Evolutionary conservation across 2,329 filamentous ascomycete genomes (phyloP), one percentile per base, ranked within the genome.

Genomic region (Cladosporium sp.): DNA sequence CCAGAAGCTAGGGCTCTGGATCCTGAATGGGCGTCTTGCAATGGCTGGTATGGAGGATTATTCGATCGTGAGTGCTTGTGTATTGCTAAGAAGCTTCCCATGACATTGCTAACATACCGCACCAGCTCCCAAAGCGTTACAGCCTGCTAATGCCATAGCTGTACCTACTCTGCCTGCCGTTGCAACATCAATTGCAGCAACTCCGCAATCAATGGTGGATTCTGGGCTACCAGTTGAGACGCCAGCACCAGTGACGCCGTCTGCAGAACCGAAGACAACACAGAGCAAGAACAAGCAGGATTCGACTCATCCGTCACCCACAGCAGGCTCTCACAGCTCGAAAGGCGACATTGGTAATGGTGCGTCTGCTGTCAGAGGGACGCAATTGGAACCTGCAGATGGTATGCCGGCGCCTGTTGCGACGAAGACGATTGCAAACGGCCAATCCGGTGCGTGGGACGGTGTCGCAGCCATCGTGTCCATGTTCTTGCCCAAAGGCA

Each of bases 11-110:
- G 58, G 28, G 58, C 38, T 30, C 21, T 60, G 41, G 58, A 60
- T 60, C 58, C 58, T 60, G 58, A 28, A 21, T 60, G 58, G 58
- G 58, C 24, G 47, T 47, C 58, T 3, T 60, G 58, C 15, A 32
- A 24, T 47, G 58, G 21, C n/a, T 60, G 58, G 58, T 60, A 60
- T n/a, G 58, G 58, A 47, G 58, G 58, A 21, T 21, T 60, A 10
- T 60, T 60, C 18, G 58, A 60, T 60, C 58, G 58, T 60, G 14
- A 32, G 58, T 60, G 14, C 24, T 36, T 60, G 38, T 2, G 11
- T 4, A 2, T 44, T 15, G 12, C 2, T n/a, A 21, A 2, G n/a
- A 14, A 26, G 11, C 34, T 44, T 59, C 14, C 21, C 7, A 18
- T 18, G 58, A 30, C 58, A 12, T 32, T 49, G 10, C 58, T 60